A percentile compares a stretch with the other conserved stretches of the same genome.
These are phyloP conservation scores for Epichloe sylvatica DNA, from an alignment of 2,329 filamentous ascomycete genomes.

Conservation along the genomic window DNA sequence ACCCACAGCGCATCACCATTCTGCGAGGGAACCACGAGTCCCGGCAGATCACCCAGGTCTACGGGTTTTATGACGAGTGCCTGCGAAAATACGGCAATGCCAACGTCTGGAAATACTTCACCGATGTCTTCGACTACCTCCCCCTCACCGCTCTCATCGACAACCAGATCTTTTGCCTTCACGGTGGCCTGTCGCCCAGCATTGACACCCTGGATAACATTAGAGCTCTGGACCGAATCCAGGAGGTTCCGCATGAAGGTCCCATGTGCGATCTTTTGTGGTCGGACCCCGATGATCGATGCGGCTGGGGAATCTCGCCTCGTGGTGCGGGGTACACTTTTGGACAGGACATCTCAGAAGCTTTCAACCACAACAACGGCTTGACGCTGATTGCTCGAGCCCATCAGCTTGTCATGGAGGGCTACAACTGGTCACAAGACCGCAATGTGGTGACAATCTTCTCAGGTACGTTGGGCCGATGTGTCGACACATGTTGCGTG, in stretches of 20 bases:
- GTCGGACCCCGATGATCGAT: conserved; percentile 95
- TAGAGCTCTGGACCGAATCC: conserved; percentile 83
- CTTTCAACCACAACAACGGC: conserved; percentile 98
- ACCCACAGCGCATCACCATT: conserved; percentile 94
- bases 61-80: conserved; percentile 98
- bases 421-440: conserved; percentile 99
- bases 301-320: conserved; percentile 90
- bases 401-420: conserved; percentile 98
- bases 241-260: conserved; percentile 95
- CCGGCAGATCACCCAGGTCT: conserved; percentile 96
- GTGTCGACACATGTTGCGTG: not conserved
- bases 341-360: conserved; percentile 93
- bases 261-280: conserved; percentile 97
- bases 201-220: conserved; percentile 96
- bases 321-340: conserved; percentile 92
- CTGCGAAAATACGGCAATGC: conserved; percentile 97
- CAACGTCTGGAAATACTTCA: conserved; percentile 99
- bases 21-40: conserved; percentile 98
- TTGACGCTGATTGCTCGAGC: conserved; percentile 89
- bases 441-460: conserved; percentile 98
- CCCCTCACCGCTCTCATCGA: conserved; percentile 90
- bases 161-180: conserved; percentile 97
- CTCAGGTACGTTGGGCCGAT: conserved; percentile 49
- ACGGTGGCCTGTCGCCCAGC: conserved; percentile 90
- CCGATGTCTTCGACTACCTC: conserved; percentile 96